Percentiles rank a stretch among this genome's conserved stretches.
Conservation (phyloP, 345 rosid species). For the Euclidium syriacum region DNA sequence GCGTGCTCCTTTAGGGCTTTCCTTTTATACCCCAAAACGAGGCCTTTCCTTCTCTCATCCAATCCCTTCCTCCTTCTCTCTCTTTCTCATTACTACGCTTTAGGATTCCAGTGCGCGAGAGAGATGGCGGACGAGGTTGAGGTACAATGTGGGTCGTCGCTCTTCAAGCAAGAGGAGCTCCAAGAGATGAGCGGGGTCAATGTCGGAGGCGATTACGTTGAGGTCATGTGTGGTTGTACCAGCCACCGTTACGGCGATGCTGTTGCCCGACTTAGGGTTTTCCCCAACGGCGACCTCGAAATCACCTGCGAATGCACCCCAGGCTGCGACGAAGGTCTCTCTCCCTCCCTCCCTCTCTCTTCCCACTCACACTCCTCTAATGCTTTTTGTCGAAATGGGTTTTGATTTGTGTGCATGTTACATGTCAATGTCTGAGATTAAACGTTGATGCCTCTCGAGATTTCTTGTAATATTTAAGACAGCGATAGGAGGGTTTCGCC, state of each 20-base stretch:
- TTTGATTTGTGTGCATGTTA: conserved; percentile 35
- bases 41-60: conserved; percentile 28
- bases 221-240: conserved; percentile 98
- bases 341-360: conserved; percentile 2
- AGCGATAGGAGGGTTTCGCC: not conserved
- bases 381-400: conserved; percentile 26
- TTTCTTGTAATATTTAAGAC: not conserved
- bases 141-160: conserved; percentile 42
- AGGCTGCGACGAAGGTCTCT: conserved; percentile 95
- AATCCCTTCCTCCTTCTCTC: conserved; percentile 9
- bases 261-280: conserved; percentile 99
- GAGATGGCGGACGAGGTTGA: conserved; percentile 59
- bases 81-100: conserved; percentile 17
- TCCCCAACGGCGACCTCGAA: conserved; percentile 82
- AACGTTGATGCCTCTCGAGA: conserved; percentile 38
- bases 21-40: conserved; percentile 39
- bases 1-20: conserved; percentile 45
- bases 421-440: conserved; percentile 28
- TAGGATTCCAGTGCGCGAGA: conserved; percentile 13
- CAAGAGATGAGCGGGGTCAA: conserved; percentile 77
- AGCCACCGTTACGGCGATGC: conserved; percentile 98
- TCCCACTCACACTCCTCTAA: not conserved
- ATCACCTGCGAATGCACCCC: conserved; percentile 98
- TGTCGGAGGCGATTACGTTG: conserved; percentile 62
- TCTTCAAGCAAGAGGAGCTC: conserved; percentile 87